A percentile compares a stretch with the other conserved stretches of the same genome.
Evolutionary conservation across 192 early-diverging fungal genomes (phyloP).

Genomic region (Podila minutissima): DNA sequence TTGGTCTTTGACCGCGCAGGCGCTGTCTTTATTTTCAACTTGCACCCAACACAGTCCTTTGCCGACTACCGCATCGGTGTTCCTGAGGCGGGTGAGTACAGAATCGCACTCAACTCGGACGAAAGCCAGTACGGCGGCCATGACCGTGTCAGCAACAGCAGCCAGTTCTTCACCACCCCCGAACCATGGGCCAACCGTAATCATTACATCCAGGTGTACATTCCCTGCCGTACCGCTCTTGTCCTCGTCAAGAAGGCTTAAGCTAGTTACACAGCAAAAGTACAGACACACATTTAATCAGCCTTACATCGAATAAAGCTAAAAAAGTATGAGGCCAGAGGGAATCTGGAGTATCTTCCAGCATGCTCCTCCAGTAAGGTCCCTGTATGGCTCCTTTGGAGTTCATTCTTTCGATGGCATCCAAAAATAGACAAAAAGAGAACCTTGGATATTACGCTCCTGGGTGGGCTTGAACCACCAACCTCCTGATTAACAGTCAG

Average conservation of each 20-base stretch:
- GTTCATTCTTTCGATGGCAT: neutral
- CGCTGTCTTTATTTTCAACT: conserved; percentile 95
- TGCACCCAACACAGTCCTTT: conserved; percentile 89
- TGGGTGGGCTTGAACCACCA: conserved; percentile 69
- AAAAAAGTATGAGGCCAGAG: neutral
- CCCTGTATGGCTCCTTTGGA: neutral
- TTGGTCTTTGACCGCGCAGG: conserved; percentile 91
- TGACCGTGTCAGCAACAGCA: conserved; percentile 72
- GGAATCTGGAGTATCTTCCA: neutral
- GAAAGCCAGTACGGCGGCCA: conserved; percentile 82
- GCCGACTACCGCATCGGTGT: conserved; percentile 89
- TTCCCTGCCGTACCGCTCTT: conserved; percentile 42
- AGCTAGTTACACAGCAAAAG: neutral
- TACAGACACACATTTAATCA: too few relatives aligned
- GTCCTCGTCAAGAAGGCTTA: conserved; percentile 31
- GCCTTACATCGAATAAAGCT: neutral
- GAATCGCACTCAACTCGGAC: conserved; percentile 83
- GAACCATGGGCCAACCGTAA: conserved; percentile 77
- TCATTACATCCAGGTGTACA: conserved; percentile 77
- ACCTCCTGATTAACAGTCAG: conserved; percentile 71
- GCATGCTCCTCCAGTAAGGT: too few relatives aligned
- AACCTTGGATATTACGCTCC: conserved; percentile 48
- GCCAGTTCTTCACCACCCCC: conserved; percentile 72
- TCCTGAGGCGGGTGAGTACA: conserved; percentile 74
- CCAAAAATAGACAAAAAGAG: conserved; percentile 3